Conservation (phyloP, 2,329 filamentous ascomycete species). For the Fusarium abutilonis region DNA sequence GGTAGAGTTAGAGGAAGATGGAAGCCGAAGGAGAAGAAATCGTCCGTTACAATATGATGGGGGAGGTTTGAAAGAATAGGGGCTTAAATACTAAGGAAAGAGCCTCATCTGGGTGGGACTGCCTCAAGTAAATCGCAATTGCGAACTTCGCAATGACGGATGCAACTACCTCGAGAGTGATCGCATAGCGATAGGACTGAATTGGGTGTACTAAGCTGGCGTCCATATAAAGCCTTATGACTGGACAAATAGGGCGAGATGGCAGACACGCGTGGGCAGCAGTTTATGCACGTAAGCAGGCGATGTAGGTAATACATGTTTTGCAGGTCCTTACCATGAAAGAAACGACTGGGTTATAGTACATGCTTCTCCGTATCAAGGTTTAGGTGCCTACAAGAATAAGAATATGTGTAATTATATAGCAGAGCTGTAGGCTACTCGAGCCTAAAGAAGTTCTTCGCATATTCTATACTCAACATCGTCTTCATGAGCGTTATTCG, state of each 20-base stretch:
- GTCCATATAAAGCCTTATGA: constrained; percentile 10
- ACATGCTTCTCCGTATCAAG: too few relatives aligned
- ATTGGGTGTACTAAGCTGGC: background rate
- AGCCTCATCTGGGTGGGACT: background rate
- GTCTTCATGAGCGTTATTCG: background rate
- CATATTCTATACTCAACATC: too few relatives aligned
- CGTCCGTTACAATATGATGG: too few relatives aligned
- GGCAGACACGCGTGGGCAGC: constrained; percentile 1
- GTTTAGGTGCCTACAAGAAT: background rate
- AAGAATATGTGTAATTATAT: too few relatives aligned
- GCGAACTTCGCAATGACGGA: constrained; percentile 32
- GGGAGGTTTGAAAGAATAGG: background rate
- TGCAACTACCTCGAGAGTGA: constrained; percentile 12
- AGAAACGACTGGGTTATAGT: background rate
- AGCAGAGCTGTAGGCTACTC: too few relatives aligned
- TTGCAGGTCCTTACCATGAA: constrained; percentile 2
- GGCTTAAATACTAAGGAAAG: constrained; percentile 24
- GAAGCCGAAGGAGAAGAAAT: background rate
- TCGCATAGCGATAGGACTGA: constrained; percentile 5
- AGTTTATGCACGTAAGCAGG: background rate
- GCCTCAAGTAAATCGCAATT: constrained; percentile 24
- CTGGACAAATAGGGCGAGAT: constrained; percentile 9
- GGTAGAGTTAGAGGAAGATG: too few relatives aligned
- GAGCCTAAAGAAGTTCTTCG: too few relatives aligned
- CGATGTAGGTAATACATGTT: constrained; percentile 37